These are phyloP conservation scores for Komagataella kurtzmanii DNA, from an alignment of 805 yeast genomes.

Conservation along the genomic window DNA sequence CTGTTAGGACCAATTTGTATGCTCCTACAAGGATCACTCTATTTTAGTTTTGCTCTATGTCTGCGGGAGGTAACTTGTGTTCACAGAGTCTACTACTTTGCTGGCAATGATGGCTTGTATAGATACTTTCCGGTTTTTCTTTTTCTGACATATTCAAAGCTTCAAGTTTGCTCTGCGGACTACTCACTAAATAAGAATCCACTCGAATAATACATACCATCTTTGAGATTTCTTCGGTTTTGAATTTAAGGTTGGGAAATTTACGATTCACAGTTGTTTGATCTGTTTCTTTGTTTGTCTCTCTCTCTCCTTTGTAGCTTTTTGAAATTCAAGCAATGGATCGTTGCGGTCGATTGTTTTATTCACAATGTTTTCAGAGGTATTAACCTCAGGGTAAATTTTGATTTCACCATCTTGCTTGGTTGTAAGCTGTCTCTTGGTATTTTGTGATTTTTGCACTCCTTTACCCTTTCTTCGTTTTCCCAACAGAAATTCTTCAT, in stretches of 20 bases:
- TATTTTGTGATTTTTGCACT: not conserved
- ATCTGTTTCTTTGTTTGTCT: not conserved
- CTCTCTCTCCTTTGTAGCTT: not conserved
- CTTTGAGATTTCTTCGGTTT: not conserved
- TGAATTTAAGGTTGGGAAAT: not conserved
- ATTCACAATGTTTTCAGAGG: not conserved
- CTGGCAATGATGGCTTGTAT: not conserved
- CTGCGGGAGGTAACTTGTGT: not conserved
- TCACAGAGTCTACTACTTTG: not conserved
- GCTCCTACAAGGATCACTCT: not conserved
- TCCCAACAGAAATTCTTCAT: constrained; percentile 44
- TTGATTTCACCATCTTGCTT: not conserved
- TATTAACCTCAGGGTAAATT: not conserved
- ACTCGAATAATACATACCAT: not conserved
- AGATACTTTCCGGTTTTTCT: not conserved
- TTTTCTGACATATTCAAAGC: not conserved
- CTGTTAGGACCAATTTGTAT: not conserved
- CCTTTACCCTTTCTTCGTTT: constrained; percentile 27
- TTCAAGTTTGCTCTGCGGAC: not conserved
- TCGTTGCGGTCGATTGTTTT: not conserved
- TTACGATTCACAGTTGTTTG: not conserved
- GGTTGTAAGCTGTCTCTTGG: not conserved
- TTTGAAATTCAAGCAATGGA: not conserved
- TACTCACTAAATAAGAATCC: no score
- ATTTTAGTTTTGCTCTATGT: not conserved